phyloP scores from a whole-genome alignment of 2,329 filamentous ascomycete genomes.

The Fusarium decemcellulare region DNA sequence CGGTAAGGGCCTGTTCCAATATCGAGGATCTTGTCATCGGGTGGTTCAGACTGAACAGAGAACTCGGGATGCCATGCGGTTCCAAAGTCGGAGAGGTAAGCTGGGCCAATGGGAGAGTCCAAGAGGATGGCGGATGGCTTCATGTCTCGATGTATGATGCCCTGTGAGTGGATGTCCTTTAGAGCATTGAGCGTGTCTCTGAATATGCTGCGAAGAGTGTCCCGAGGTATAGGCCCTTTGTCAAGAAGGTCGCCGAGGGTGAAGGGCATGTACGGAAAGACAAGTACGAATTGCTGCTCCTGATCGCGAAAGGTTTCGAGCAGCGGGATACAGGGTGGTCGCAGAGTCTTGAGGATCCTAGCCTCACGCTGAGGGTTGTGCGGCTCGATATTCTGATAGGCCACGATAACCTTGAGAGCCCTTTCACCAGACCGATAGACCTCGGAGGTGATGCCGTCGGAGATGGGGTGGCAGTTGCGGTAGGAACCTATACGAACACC shows the following conservation, averaged over 20 bases:
- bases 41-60: slow-evolving; percentile 74
- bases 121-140: slow-evolving; percentile 94
- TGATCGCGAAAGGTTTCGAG: slow-evolving; percentile 81
- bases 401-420: slow-evolving; percentile 89
- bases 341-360: slow-evolving; percentile 75
- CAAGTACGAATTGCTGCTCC: slow-evolving; percentile 80
- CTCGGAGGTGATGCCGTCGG: slow-evolving; percentile 82
- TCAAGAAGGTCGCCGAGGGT: slow-evolving; percentile 80
- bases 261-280: slow-evolving; percentile 86
- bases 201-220: slow-evolving; percentile 63
- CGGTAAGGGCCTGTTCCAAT: slow-evolving; percentile 95
- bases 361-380: slow-evolving; percentile 88
- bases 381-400: slow-evolving; percentile 80
- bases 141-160: slow-evolving; percentile 92
- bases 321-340: slow-evolving; percentile 74
- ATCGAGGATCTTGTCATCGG: slow-evolving; percentile 85
- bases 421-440: slow-evolving; percentile 78
- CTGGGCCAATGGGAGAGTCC: slow-evolving; percentile 75
- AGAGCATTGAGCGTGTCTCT: slow-evolving; percentile 80
- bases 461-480: slow-evolving; percentile 66
- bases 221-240: slow-evolving; percentile 52
- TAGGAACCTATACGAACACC: slow-evolving; percentile 68
- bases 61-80: slow-evolving; percentile 83
- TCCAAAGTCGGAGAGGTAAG: slow-evolving; percentile 91
- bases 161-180: slow-evolving; percentile 76